Percentiles rank a stretch among this genome's conserved stretches.
Evolutionary conservation across 2,329 filamentous ascomycete species (phyloP).

Genomic region (Pleomassaria siparia): DNA sequence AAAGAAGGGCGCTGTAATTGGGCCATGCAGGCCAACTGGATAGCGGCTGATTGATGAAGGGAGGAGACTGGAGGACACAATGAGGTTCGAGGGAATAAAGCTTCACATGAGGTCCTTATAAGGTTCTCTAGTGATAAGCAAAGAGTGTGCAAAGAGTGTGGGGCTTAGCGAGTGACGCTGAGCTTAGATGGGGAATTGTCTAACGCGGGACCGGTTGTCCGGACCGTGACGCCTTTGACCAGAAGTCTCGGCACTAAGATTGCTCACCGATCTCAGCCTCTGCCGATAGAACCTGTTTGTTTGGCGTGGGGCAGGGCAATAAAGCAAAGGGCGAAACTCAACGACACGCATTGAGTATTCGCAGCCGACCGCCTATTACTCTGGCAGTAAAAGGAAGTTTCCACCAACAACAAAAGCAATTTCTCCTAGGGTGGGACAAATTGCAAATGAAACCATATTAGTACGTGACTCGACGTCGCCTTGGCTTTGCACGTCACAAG

Average conservation of each 20-base stretch:
- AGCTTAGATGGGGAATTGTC: conserved; percentile 23
- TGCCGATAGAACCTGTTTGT: neutral
- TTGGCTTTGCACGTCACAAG: conserved; percentile 2
- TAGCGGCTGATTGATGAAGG: neutral
- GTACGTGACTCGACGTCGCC: neutral
- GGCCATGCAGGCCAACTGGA: neutral
- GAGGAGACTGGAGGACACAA: conserved; percentile 1
- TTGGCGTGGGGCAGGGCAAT: neutral
- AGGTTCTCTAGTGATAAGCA: conserved; percentile 23
- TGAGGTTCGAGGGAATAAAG: conserved; percentile 7
- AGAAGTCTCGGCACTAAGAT: conserved; percentile 2
- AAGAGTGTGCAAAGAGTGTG: conserved; percentile 31
- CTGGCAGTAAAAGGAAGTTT: too few relatives aligned
- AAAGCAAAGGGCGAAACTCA: neutral
- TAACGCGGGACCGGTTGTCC: conserved; percentile 33
- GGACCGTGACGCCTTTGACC: conserved; percentile 37
- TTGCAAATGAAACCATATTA: neutral
- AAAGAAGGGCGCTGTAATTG: neutral
- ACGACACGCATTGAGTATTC: neutral
- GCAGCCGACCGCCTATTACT: too few relatives aligned
- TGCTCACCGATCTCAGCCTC: neutral
- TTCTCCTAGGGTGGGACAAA: neutral
- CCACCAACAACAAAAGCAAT: neutral
- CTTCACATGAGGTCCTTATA: conserved; percentile 21
- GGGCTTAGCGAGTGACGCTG: conserved; percentile 40